Conservation (phyloP, 176 grass and related monocot species). For the Triticum turgidum region DNA sequence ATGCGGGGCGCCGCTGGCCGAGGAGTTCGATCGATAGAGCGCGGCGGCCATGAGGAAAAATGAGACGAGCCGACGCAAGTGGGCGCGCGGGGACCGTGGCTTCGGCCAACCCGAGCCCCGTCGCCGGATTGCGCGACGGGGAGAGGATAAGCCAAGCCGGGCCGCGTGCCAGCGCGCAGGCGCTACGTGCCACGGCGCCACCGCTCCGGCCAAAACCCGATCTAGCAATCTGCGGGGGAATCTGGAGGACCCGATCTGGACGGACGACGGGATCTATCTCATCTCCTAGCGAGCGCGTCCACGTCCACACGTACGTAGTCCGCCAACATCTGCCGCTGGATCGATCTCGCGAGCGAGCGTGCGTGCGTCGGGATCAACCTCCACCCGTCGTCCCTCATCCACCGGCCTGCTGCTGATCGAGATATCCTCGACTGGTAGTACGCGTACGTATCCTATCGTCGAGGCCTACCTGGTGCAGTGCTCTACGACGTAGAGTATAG, state of each 20-base stretch:
- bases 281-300: background rate
- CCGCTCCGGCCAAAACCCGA: background rate
- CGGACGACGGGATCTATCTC: background rate
- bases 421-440: background rate
- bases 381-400: background rate
- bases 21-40: too few species aligned
- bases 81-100: too few species aligned
- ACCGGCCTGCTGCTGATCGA: background rate
- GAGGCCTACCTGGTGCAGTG: background rate
- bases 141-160: slow-evolving; percentile 13
- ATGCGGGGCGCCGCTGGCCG: too few species aligned
- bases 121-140: slow-evolving; percentile 2
- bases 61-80: too few species aligned
- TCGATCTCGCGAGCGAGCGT: background rate
- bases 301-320: background rate
- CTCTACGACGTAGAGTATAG: background rate
- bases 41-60: background rate
- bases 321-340: background rate
- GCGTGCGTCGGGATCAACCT: background rate
- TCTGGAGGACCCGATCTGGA: background rate
- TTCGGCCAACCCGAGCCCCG: background rate
- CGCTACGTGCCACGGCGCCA: background rate
- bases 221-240: background rate
- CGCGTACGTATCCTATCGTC: background rate
- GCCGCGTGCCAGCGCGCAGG: background rate